Evolutionary conservation across 306 rosid genomes (phyloP).

Genomic region (Ormosia semicastrata): DNA sequence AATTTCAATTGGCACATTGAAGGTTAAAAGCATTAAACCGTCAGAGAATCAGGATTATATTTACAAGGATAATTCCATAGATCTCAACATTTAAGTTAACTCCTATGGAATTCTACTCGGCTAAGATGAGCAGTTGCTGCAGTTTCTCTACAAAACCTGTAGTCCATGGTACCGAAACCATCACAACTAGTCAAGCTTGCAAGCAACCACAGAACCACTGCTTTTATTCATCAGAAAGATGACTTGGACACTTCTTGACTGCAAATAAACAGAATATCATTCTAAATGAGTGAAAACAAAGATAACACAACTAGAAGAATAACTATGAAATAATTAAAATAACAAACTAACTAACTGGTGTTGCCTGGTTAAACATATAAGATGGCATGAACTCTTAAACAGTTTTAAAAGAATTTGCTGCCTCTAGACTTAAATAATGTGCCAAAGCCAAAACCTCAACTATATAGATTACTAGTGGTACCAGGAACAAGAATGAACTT

Average conservation of each 20-base stretch:
- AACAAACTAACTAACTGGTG: background rate
- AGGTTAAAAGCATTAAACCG: conserved; percentile 15
- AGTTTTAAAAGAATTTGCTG: background rate
- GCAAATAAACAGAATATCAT: conserved; percentile 31
- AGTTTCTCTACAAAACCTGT: conserved; percentile 25
- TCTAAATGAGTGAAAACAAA: background rate
- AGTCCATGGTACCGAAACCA: conserved; percentile 47
- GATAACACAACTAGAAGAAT: conserved; percentile 1
- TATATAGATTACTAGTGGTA: background rate
- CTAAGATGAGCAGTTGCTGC: conserved; percentile 22
- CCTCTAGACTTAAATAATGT: background rate
- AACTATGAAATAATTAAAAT: background rate
- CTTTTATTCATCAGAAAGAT: conserved; percentile 44
- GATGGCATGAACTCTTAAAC: background rate
- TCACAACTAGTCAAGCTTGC: conserved; percentile 27
- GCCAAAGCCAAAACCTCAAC: background rate
- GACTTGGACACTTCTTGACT: conserved; percentile 21
- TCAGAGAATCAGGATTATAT: conserved; percentile 21
- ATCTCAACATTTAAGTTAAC: conserved; percentile 18
- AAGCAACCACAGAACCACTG: conserved; percentile 21
- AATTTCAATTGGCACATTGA: background rate
- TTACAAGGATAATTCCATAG: conserved; percentile 31
- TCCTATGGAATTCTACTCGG: conserved; percentile 15
- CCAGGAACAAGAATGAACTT: background rate
- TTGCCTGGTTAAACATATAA: conserved; percentile 7